A percentile compares a stretch with the other conserved stretches of the same genome.
These are phyloP conservation scores for Phanerochaete sordida DNA, from an alignment of 768 basidiomycete genomes.

Conservation along the genomic window DNA sequence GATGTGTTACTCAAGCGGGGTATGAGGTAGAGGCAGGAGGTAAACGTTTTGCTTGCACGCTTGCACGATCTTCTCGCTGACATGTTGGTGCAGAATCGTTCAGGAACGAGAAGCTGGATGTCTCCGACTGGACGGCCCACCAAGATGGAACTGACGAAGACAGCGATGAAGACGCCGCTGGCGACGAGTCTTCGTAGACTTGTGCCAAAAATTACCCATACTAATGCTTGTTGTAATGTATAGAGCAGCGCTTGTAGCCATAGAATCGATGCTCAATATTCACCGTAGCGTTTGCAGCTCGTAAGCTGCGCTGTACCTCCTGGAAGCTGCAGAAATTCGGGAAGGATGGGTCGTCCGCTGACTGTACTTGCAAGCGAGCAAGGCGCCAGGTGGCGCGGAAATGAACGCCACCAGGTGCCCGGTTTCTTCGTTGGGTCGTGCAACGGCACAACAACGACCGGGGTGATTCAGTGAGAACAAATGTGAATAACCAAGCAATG, in stretches of 20 bases:
- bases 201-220: not conserved
- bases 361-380: too few species aligned
- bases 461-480: too few species aligned
- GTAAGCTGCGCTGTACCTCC: not conserved
- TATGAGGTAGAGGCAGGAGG: constrained; percentile 69
- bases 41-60: constrained; percentile 23
- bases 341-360: too few species aligned
- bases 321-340: too few species aligned
- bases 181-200: not conserved
- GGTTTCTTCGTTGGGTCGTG: not conserved
- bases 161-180: constrained; percentile 17
- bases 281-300: not conserved
- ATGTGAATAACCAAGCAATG: not conserved
- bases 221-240: not conserved
- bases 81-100: constrained; percentile 39
- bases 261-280: not conserved
- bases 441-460: too few species aligned
- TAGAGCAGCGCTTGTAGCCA: not conserved
- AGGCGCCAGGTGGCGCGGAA: too few species aligned
- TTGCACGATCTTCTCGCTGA: not conserved
- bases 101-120: constrained; percentile 54
- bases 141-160: constrained; percentile 26
- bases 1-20: constrained; percentile 73
- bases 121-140: constrained; percentile 50
- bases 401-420: not conserved